Base-by-base conservation (phyloP, 2,329 filamentous ascomycete species). In the Penicillium sclerotigenum region DNA sequence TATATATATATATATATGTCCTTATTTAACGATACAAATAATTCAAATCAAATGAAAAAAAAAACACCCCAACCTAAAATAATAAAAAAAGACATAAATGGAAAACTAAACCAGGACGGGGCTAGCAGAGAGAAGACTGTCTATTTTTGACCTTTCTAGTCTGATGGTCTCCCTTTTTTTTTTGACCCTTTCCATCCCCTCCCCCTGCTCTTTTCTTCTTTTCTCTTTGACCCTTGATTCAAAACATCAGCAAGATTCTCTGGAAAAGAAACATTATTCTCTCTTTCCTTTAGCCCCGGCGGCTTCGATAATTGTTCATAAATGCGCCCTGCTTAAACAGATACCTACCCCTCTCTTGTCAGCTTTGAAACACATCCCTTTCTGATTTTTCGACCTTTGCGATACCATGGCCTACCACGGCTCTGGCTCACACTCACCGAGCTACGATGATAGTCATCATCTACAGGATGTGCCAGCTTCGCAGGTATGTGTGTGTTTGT, bases 361-460 rank as follows among this genome's bases (percentile, higher is more conserved):
- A 53, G 34, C 48, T 29, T 45, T 46, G 42, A 47, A 42, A 61
- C 37, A 52, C 37, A 53, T 59, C 55, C 61, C 47, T 57, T 61
- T 41, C 51, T 49, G 37, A 43, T 26, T 3, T 20, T 28, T 48
- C 16, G n/a, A 52, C 61, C 52, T 58, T 52, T 36, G 57, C 53
- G 56, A 57, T 64, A 79, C 66, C 73, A 85, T 85, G 83, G 86
- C 86, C 68, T 88, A 88, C 75, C 83, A 84, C 75, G 83, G 83
- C 71, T 75, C 78, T 68, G 80, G 67, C 52, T 60, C 59, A 53
- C 64, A 81, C 58, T 77, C 79, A 71, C 76, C 73, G 59, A 58
- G 54, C 48, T 79, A 83, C 62, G 82, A 82, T 54, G 87, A 85
- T 64, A 79, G 83, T 65, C 86, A 90, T 71, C 81, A 80, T 57